Percentiles rank a stretch among this genome's conserved stretches.
Conservation (phyloP, 306 rosid species). For the Citrullus mucosospermus region DNA sequence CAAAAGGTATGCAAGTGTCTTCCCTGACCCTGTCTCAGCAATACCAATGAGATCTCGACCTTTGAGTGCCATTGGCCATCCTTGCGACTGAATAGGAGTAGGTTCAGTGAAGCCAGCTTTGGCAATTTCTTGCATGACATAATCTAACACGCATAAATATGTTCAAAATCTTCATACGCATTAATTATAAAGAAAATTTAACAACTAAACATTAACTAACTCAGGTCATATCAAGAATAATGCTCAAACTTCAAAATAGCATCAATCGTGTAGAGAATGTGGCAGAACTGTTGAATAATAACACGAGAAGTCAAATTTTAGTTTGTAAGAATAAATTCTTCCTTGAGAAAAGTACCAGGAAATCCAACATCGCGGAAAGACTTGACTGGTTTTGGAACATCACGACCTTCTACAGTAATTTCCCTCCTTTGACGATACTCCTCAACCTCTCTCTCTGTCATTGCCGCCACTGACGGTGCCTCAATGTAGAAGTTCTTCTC, state of each 20-base stretch:
- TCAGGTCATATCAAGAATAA: not conserved
- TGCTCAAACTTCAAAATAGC: not conserved
- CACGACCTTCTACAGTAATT: constrained; percentile 87
- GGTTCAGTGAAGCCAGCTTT: constrained; percentile 93
- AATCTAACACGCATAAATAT: constrained; percentile 31
- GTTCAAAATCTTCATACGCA: not conserved
- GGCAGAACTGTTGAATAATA: not conserved
- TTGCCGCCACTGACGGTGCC: constrained; percentile 55
- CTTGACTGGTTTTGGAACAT: constrained; percentile 91
- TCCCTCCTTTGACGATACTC: constrained; percentile 67
- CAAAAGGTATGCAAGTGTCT: constrained; percentile 87
- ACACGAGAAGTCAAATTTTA: not conserved
- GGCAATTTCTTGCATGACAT: constrained; percentile 72
- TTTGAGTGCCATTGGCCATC: constrained; percentile 99
- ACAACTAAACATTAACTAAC: not conserved
- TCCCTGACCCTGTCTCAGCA: constrained; percentile 99
- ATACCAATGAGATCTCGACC: constrained; percentile 97
- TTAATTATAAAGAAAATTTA: not conserved
- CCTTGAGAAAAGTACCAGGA: constrained; percentile 45
- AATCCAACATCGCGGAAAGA: constrained; percentile 61
- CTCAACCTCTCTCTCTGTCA: constrained; percentile 70
- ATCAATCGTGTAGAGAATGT: not conserved
- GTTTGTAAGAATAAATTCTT: not conserved
- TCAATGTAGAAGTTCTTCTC: constrained; percentile 87
- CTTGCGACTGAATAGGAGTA: constrained; percentile 97